phyloP scores from a whole-genome alignment of 2,329 filamentous ascomycete genomes.

The Botryosphaeria agaves region DNA sequence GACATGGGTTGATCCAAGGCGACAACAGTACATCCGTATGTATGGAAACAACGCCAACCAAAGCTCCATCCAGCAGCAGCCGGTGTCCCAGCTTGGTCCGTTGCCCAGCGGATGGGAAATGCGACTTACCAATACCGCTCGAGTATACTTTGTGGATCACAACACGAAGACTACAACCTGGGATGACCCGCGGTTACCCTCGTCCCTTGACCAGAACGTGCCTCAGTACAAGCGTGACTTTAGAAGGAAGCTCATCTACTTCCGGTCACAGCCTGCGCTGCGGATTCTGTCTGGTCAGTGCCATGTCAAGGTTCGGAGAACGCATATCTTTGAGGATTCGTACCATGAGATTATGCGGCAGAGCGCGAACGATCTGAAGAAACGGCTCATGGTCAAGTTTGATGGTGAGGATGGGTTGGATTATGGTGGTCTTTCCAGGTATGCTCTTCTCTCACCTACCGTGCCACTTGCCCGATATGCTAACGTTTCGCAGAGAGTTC shows the following conservation, averaged over 20 bases:
- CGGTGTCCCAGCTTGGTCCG: conserved; percentile 88
- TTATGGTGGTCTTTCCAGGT: conserved; percentile 85
- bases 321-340: conserved; percentile 96
- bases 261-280: conserved; percentile 92
- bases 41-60: conserved; percentile 73
- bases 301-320: conserved; percentile 91
- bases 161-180: conserved; percentile 99
- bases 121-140: conserved; percentile 92
- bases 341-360: conserved; percentile 98
- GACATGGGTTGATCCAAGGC: conserved; percentile 92
- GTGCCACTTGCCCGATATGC: conserved; percentile 4
- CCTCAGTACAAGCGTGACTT: conserved; percentile 99
- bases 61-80: conserved; percentile 89
- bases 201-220: conserved; percentile 92
- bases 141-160: conserved; percentile 98
- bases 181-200: conserved; percentile 91
- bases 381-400: conserved; percentile 98
- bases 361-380: conserved; percentile 90
- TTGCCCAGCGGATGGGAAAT: conserved; percentile 98
- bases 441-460: conserved; percentile 10
- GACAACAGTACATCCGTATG: conserved; percentile 97
- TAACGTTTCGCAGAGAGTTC: conserved; percentile 54
- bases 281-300: conserved; percentile 92
- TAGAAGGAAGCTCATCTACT: conserved; percentile 94
- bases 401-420: conserved; percentile 96